Evolutionary conservation across 1,284 basidiomycete species (phyloP).

Genomic region (Ustilago loliicola): DNA sequence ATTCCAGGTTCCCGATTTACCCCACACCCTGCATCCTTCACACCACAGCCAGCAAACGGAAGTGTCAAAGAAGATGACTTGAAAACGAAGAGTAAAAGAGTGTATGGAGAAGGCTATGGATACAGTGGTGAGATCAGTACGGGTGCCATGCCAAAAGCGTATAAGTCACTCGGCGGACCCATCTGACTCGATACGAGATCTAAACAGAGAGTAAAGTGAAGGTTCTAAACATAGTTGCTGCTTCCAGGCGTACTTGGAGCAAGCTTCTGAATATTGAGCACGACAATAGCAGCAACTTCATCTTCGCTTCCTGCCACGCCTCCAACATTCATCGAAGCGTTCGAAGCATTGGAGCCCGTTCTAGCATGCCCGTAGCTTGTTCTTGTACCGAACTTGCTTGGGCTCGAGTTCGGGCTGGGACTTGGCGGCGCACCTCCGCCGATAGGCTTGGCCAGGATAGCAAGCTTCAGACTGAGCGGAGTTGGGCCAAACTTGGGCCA

Average conservation of each 20-base stretch:
- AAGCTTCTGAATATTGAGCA: slow-evolving; percentile 37
- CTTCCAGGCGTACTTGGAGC: slow-evolving; percentile 18
- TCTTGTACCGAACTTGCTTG: slow-evolving; percentile 25
- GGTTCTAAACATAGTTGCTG: slow-evolving; percentile 12
- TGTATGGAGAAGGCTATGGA: slow-evolving; percentile 9
- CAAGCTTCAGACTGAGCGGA: slow-evolving; percentile 42
- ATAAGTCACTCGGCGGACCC: slow-evolving; percentile 15
- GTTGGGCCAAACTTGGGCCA: slow-evolving; percentile 52
- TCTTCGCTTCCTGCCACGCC: slow-evolving; percentile 29
- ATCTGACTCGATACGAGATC: background rate
- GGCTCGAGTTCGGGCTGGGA: slow-evolving; percentile 31
- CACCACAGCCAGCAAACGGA: background rate
- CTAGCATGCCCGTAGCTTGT: slow-evolving; percentile 23
- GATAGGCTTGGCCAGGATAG: slow-evolving; percentile 35
- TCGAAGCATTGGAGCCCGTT: slow-evolving; percentile 25
- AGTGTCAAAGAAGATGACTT: background rate
- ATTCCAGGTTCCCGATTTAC: slow-evolving; percentile 7
- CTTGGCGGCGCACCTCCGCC: slow-evolving; percentile 27
- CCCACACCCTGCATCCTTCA: background rate
- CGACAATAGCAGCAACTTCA: slow-evolving; percentile 48
- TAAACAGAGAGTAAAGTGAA: background rate
- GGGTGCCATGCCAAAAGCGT: background rate
- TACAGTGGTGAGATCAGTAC: slow-evolving; percentile 7
- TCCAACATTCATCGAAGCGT: slow-evolving; percentile 12
- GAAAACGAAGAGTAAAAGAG: background rate